These are phyloP conservation scores for Fonsecaea multimorphosa DNA, from an alignment of 2,329 filamentous ascomycete genomes.

Conservation along the genomic window DNA sequence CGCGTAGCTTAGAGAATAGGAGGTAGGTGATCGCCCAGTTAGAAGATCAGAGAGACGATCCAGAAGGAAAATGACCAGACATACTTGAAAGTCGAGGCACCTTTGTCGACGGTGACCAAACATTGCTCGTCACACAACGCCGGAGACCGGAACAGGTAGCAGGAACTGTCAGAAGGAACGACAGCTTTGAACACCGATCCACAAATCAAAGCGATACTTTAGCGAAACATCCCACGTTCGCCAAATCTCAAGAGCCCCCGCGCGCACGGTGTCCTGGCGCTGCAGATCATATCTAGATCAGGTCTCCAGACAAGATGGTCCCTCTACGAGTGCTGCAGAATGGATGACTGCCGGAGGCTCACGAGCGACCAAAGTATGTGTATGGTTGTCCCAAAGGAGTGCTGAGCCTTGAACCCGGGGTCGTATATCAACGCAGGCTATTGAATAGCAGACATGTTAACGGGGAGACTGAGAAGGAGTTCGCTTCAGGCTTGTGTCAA, in stretches of 20 bases:
- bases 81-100: not conserved
- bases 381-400: not conserved
- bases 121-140: not conserved
- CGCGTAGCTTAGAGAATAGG: not conserved
- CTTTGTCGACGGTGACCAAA: not conserved
- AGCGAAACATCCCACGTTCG: constrained; percentile 4
- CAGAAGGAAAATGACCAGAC: not conserved
- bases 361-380: not conserved
- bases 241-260: not conserved
- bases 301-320: not conserved
- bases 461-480: not conserved
- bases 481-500: not conserved
- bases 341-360: not conserved
- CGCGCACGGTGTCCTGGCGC: not conserved
- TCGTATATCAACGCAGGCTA: not conserved
- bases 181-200: constrained; percentile 12
- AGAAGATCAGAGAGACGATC: constrained; percentile 1
- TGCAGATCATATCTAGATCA: constrained; percentile 2
- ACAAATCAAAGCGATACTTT: constrained; percentile 11
- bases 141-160: not conserved
- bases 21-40: not conserved
- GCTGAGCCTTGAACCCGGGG: not conserved
- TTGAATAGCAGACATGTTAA: not conserved
- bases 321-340: not conserved
- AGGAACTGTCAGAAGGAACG: constrained; percentile 5